phyloP scores from a whole-genome alignment of 768 basidiomycete species.

The Tricholoma bakamatsutake region DNA sequence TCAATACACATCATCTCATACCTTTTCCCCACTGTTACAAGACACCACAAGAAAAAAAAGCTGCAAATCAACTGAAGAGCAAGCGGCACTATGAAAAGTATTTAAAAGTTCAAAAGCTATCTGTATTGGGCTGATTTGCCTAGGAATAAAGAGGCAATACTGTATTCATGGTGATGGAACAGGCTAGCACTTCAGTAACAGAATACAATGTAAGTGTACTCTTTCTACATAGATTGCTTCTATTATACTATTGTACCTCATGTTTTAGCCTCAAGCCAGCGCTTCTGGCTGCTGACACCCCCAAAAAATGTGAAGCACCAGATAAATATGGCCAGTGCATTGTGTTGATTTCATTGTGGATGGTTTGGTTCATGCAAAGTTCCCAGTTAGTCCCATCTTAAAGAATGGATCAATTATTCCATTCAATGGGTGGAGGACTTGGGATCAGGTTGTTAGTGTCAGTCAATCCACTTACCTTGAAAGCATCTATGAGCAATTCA shows the following conservation, averaged over 20 bases:
- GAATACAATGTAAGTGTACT: neutral
- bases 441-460: neutral
- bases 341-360: too few relatives aligned
- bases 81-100: too few relatives aligned
- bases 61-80: neutral
- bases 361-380: neutral
- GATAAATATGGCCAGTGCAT: too few relatives aligned
- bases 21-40: neutral
- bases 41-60: neutral
- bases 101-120: too few relatives aligned
- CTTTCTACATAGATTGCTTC: too few relatives aligned
- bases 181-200: neutral
- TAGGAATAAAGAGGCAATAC: neutral
- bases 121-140: too few relatives aligned
- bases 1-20: neutral
- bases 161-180: neutral
- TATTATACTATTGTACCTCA: too few relatives aligned
- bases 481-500: too few relatives aligned
- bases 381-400: neutral
- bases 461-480: neutral
- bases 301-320: too few relatives aligned
- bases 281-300: too few relatives aligned
- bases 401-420: neutral
- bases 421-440: neutral
- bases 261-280: too few relatives aligned